phyloP scores from a whole-genome alignment of 1,284 basidiomycete species.

The Phellinidium pouzarii region DNA sequence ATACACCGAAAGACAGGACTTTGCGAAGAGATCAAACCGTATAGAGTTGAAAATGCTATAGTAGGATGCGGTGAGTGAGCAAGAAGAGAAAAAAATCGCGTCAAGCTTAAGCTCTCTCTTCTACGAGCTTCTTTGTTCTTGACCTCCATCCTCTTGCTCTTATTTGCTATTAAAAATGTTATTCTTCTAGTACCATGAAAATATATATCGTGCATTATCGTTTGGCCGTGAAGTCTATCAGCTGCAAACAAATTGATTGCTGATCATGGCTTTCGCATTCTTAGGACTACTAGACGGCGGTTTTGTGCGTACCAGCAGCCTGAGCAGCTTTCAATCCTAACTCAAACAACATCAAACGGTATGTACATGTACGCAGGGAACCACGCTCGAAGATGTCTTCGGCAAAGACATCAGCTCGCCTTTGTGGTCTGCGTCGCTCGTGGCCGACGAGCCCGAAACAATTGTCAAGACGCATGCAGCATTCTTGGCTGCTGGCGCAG shows the following conservation, averaged over 20 bases:
- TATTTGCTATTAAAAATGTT: too few species aligned
- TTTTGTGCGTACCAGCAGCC: constrained; percentile 9
- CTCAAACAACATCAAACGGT: too few species aligned
- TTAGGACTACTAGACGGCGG: constrained; percentile 13
- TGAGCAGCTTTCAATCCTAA: too few species aligned
- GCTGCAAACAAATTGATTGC: not conserved
- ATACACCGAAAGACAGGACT: too few species aligned
- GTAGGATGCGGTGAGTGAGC: too few species aligned
- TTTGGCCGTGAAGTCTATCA: not conserved
- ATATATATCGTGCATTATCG: not conserved
- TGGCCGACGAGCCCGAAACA: constrained; percentile 43
- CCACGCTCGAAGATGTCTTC: constrained; percentile 56
- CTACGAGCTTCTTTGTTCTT: too few species aligned
- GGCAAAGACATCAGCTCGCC: constrained; percentile 46
- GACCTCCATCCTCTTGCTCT: too few species aligned
- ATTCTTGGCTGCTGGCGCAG: constrained; percentile 56
- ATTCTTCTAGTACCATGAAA: too few species aligned
- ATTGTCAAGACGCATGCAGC: constrained; percentile 52
- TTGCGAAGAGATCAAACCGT: too few species aligned
- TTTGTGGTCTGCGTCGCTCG: constrained; percentile 63
- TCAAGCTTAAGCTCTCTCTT: too few species aligned
- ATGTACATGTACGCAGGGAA: too few species aligned
- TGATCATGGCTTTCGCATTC: constrained; percentile 4
- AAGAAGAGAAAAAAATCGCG: too few species aligned
- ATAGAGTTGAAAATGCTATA: not conserved